These are phyloP conservation scores for Excoecaria cochinchinensis DNA, from an alignment of 345 rosid species.

Conservation along the genomic window DNA sequence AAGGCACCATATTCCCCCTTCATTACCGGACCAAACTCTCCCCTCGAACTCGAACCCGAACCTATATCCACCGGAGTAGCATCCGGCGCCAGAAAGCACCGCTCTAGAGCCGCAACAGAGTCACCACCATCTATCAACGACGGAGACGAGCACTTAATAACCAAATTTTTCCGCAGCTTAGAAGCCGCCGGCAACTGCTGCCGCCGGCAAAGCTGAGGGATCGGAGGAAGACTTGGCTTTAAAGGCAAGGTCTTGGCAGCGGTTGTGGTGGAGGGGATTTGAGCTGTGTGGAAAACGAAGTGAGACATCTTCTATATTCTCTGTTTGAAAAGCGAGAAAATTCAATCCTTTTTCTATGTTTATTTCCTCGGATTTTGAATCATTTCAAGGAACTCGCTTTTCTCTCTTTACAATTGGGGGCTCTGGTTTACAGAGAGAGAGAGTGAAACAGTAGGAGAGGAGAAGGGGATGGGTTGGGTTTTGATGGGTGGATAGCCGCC, in stretches of 20 bases:
- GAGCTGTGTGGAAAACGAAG: slow-evolving; percentile 22
- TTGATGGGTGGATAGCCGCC: slow-evolving; percentile 3
- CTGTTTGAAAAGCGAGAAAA: background rate
- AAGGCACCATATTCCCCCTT: slow-evolving; percentile 62
- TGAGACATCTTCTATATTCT: slow-evolving; percentile 17
- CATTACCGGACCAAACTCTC: slow-evolving; percentile 66
- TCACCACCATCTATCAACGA: slow-evolving; percentile 47
- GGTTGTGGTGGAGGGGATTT: slow-evolving; percentile 14
- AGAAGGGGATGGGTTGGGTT: slow-evolving; percentile 1
- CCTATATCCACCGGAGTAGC: slow-evolving; percentile 22
- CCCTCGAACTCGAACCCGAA: slow-evolving; percentile 28
- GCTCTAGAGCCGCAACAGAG: slow-evolving; percentile 49
- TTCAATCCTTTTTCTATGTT: background rate
- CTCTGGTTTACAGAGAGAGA: slow-evolving; percentile 5
- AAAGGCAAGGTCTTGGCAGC: background rate
- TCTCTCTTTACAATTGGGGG: slow-evolving; percentile 16
- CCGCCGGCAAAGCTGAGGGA: slow-evolving; percentile 15
- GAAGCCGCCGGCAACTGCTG: slow-evolving; percentile 6
- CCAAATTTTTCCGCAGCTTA: slow-evolving; percentile 38
- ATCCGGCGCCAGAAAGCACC: slow-evolving; percentile 48
- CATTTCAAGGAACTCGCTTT: background rate
- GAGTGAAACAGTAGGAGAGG: background rate
- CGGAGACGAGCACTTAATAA: slow-evolving; percentile 35
- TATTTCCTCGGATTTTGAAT: background rate
- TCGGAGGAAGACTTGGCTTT: slow-evolving; percentile 8